Conservation (phyloP, 306 rosid genomes). For the Trifolium pratense region DNA sequence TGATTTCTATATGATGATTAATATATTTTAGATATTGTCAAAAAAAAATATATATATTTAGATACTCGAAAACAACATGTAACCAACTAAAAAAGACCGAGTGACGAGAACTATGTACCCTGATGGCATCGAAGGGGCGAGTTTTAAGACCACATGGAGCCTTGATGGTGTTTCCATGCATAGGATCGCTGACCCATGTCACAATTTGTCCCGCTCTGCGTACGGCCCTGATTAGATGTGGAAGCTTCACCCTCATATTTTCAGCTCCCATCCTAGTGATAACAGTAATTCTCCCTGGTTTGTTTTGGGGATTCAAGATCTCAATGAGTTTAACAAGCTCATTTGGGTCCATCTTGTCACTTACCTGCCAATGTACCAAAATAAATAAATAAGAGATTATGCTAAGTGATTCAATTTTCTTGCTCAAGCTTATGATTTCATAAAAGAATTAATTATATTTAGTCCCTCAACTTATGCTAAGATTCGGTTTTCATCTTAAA, state of each 20-base stretch:
- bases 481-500: too few species aligned
- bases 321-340: slow-evolving; percentile 89
- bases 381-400: slow-evolving; percentile 16
- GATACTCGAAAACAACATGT: not conserved
- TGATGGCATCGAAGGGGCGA: slow-evolving; percentile 92
- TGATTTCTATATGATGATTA: slow-evolving; percentile 12
- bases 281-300: slow-evolving; percentile 90
- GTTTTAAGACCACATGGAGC: slow-evolving; percentile 99
- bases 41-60: not conserved
- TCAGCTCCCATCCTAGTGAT: slow-evolving; percentile 99
- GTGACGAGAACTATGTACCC: slow-evolving; percentile 58
- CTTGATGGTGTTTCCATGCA: slow-evolving; percentile 99
- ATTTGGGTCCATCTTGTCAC: slow-evolving; percentile 95
- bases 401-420: slow-evolving; percentile 7
- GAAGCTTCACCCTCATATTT: slow-evolving; percentile 99
- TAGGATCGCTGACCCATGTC: slow-evolving; percentile 99
- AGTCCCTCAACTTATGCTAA: not conserved
- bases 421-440: slow-evolving; percentile 3
- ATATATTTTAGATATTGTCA: not conserved
- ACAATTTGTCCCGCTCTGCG: slow-evolving; percentile 88
- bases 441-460: not conserved
- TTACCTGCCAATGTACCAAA: slow-evolving; percentile 59
- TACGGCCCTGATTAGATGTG: slow-evolving; percentile 94
- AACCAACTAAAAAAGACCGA: slow-evolving; percentile 12
- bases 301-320: slow-evolving; percentile 93